Evolutionary conservation across 179 eudicot species (phyloP), one percentile per base, ranked within the genome.

Genomic region (Amaranthus tricolor): DNA sequence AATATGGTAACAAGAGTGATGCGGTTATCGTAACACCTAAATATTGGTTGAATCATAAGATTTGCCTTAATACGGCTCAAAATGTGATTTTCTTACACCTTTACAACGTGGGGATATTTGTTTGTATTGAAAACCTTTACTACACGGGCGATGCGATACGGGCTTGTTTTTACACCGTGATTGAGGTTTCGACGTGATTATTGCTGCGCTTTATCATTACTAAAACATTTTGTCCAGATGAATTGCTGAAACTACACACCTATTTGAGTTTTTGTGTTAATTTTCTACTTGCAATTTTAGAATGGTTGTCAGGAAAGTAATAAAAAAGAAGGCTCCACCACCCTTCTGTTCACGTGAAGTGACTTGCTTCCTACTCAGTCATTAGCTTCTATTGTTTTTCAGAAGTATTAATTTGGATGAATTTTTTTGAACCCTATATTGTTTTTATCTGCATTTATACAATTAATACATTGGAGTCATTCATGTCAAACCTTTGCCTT

Each of bases 401-500:
- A 17, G 71, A 67, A 64, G 45, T 12, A 0, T 44, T 55, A 19
- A 11, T 51, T 70, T 44, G 49, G 16, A 17, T 16, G 19, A 66
- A 10, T 56, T 47, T 52, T 47, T 40, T 72, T 61, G 64, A 45
- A 68, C 62, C 31, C 15, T 19, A 59, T 20, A 16, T 24, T n/a
- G 51, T 13, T 59, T 68, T 59, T 66, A 57, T 47, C n/a, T 58
- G 71, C 66, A 50, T 40, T 14, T 45, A 7, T 31, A 7, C 24
- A 13, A 45, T 49, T 49, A 57, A 0, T 17, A 67, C 9, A 21
- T 61, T 56, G 19, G 47, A 72, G 24, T 60, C 52, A 59, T 65
- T 68, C 52, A 76, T 50, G 19, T 72, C 62, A 45, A 72, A 66
- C 58, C 9, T 60, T 51, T 17, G 51, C 51, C 49, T 52, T 47